phyloP scores from a whole-genome alignment of 768 basidiomycete genomes.

The Amanita fuliginea region DNA sequence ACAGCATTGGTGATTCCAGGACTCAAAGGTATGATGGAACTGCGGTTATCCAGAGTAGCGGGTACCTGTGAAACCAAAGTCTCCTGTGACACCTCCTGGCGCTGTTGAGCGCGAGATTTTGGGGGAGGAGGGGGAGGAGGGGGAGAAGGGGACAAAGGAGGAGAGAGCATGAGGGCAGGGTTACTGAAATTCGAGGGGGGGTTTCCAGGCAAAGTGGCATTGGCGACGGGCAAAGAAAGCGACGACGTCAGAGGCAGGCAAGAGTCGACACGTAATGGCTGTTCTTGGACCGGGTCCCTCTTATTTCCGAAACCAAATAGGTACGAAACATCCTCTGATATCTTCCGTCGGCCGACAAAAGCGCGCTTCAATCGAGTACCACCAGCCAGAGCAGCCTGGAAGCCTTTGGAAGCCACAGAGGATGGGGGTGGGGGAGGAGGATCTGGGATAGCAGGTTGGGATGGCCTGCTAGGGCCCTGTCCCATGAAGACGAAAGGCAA shows the following conservation, averaged over 20 bases:
- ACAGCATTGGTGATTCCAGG: constrained; percentile 50
- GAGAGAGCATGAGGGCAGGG: constrained; percentile 7
- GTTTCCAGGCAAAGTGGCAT: background rate
- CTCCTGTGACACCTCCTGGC: constrained; percentile 9
- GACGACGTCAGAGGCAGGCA: constrained; percentile 3
- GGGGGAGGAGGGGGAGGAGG: constrained; percentile 28
- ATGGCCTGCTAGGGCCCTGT: constrained; percentile 15
- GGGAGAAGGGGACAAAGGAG: no score
- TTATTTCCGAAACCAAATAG: background rate
- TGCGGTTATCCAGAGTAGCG: constrained; percentile 24
- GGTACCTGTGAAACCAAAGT: background rate
- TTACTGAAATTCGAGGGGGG: background rate
- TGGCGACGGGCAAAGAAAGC: background rate
- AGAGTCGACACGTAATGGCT: constrained; percentile 4
- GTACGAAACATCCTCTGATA: constrained; percentile 33
- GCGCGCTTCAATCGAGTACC: constrained; percentile 48
- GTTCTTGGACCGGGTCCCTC: background rate
- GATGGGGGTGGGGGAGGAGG: constrained; percentile 11
- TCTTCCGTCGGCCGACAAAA: constrained; percentile 45
- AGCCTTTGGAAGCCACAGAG: constrained; percentile 18
- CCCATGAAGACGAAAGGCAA: constrained; percentile 18
- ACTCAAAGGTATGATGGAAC: constrained; percentile 44
- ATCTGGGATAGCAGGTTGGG: constrained; percentile 11
- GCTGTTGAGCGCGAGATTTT: constrained; percentile 18
- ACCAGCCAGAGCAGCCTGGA: constrained; percentile 28